Evolutionary conservation across 2,329 filamentous ascomycete species (phyloP).

Genomic region (Neonectria ditissima): DNA sequence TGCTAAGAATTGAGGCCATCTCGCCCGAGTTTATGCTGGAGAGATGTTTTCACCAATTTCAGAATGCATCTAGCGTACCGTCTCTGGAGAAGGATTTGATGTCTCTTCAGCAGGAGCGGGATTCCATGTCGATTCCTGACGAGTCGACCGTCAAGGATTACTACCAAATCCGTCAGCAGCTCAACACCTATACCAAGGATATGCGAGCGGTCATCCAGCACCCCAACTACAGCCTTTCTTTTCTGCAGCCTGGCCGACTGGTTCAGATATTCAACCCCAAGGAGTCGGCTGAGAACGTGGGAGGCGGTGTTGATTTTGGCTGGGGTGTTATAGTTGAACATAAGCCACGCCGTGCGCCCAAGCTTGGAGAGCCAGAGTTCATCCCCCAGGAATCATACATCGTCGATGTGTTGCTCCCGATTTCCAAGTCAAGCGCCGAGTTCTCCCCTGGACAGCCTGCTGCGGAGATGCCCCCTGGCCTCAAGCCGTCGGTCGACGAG

Average conservation of each 20-base stretch:
- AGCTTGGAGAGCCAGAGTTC: constrained; percentile 75
- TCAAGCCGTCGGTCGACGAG: constrained; percentile 55
- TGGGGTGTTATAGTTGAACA: constrained; percentile 92
- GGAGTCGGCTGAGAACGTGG: constrained; percentile 56
- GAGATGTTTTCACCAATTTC: constrained; percentile 97
- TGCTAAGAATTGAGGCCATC: constrained; percentile 98
- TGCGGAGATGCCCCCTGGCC: constrained; percentile 69
- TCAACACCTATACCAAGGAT: constrained; percentile 86
- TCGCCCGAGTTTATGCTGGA: constrained; percentile 99
- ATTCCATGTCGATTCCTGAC: constrained; percentile 82
- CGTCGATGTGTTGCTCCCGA: constrained; percentile 81
- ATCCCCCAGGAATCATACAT: constrained; percentile 82
- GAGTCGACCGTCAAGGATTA: constrained; percentile 94
- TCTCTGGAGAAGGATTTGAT: constrained; percentile 85
- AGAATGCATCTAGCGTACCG: constrained; percentile 90
- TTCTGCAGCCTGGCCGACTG: constrained; percentile 87
- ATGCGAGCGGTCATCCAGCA: constrained; percentile 94
- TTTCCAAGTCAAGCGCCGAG: constrained; percentile 63
- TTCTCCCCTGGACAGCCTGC: constrained; percentile 53
- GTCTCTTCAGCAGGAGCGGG: constrained; percentile 80
- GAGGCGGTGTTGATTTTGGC: constrained; percentile 76
- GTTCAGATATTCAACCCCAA: constrained; percentile 83
- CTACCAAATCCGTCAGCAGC: constrained; percentile 87
- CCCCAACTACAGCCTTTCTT: constrained; percentile 86
- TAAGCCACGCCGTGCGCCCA: constrained; percentile 72